These are phyloP conservation scores for Sporormia fimetaria DNA, from an alignment of 495 filamentous ascomycete genomes.

Conservation along the genomic window DNA sequence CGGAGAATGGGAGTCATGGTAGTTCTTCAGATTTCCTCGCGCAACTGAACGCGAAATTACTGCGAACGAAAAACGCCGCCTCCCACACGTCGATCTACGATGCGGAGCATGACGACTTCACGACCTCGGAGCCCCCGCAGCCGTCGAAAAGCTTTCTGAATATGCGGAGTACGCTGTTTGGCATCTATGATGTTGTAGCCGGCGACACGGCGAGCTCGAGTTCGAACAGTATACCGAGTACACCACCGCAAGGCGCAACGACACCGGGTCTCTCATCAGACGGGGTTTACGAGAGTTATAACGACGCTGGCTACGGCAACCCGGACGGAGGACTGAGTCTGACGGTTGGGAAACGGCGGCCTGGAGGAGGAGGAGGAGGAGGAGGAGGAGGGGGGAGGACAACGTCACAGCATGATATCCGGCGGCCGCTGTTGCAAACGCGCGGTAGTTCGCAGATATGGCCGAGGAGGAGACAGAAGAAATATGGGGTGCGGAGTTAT, in stretches of 20 bases:
- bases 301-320: too few relatives aligned
- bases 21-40: slow-evolving; percentile 20
- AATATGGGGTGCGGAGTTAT: slow-evolving; percentile 21
- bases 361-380: slow-evolving; percentile 3
- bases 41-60: slow-evolving; percentile 21
- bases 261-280: too few relatives aligned
- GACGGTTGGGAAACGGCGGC: slow-evolving; percentile 17
- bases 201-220: slow-evolving; percentile 35
- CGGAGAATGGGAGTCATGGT: neutral
- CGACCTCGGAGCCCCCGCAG: too few relatives aligned
- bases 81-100: neutral
- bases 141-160: slow-evolving; percentile 77
- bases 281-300: too few relatives aligned
- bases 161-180: slow-evolving; percentile 77
- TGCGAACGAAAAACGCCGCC: slow-evolving; percentile 10
- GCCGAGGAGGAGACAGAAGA: neutral
- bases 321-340: too few relatives aligned
- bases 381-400: slow-evolving; percentile 1
- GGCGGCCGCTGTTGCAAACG: too few relatives aligned
- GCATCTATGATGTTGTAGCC: slow-evolving; percentile 70
- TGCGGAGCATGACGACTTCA: neutral
- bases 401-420: too few relatives aligned
- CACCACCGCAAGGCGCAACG: too few relatives aligned
- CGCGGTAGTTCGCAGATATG: too few relatives aligned
- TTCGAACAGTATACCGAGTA: too few relatives aligned